phyloP scores from a whole-genome alignment of 2,329 filamentous ascomycete genomes.

The Talaromyces sp. region DNA sequence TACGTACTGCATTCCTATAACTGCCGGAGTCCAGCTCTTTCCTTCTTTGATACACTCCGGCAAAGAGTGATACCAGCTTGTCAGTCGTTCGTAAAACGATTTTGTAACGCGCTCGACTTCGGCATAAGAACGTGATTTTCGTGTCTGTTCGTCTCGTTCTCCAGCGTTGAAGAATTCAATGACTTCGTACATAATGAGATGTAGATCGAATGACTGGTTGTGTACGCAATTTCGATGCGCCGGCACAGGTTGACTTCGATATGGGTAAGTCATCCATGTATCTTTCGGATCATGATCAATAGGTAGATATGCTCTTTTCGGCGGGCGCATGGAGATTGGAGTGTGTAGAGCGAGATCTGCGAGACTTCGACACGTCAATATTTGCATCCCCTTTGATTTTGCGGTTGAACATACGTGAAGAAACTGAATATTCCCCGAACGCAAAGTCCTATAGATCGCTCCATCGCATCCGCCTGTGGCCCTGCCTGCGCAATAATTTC shows the following conservation, averaged over 20 bases:
- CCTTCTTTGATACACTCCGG: constrained; percentile 13
- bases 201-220: constrained; percentile 14
- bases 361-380: constrained; percentile 8
- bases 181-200: constrained; percentile 17
- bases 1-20: constrained; percentile 14
- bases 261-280: constrained; percentile 15
- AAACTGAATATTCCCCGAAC: constrained; percentile 13
- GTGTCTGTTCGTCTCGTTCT: background rate
- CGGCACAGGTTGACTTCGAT: background rate
- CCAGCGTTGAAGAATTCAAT: constrained; percentile 5
- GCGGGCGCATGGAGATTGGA: constrained; percentile 8
- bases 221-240: constrained; percentile 16
- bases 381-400: background rate
- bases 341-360: constrained; percentile 12
- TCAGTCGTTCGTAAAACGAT: constrained; percentile 6
- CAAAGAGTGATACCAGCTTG: background rate
- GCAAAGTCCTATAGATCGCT: constrained; percentile 10
- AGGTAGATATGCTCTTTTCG: constrained; percentile 4
- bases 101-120: constrained; percentile 3
- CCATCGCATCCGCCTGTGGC: constrained; percentile 5
- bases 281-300: constrained; percentile 5
- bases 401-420: constrained; percentile 5
- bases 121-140: background rate
- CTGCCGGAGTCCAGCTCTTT: constrained; percentile 12
- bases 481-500: constrained; percentile 14